Evolutionary conservation across 768 basidiomycete species (phyloP), one percentile per base, ranked within the genome.

Genomic region (Amanita thiersii): DNA sequence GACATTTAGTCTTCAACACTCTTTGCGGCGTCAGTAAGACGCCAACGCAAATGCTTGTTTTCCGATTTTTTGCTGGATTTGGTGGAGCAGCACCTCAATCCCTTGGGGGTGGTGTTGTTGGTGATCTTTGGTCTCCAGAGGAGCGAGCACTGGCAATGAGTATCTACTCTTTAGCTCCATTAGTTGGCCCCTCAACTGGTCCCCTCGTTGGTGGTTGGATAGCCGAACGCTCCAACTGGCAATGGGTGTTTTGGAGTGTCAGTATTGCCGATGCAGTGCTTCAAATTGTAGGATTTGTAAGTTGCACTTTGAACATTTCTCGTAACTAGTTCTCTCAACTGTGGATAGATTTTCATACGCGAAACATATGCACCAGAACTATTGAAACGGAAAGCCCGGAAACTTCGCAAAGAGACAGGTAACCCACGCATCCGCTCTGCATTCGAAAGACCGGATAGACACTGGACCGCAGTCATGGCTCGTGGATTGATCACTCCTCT

Each of bases 41-140:
- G 20, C 66, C 69, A 31, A 63, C 65, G 0, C 68, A 78, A 45
- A 58, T 81, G 45, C 64, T 81, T 33, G 68, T 64, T 0, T 81
- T 81, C 47, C 74, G 80, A 6, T 79, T 82, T 51, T 56, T 81
- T 2, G 64, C 78, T 2, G 79, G 81, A 10, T 57, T 83, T 9
- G 81, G 81, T 29, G 81, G 80, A 1, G 71, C 72, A 29, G 80
- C 79, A 2, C 77, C 79, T 9, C 65, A 79, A n/a, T 63, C 70
- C 9, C 63, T 79, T 12, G 79, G 78, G 29, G 79, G 77, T 4
- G 80, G 73, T 3, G 62, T 75, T 11, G 55, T 77, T 3, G 68
- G 69, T 1, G 75, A 77, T 45, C 59, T 72, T 24, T 77, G 71
- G 69, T 57, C 56, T 8, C 52, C 71, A n/a, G 68, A 75, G 45